Conservation (phyloP, 495 filamentous ascomycete species). For the Aspergillus ellipticus region DNA sequence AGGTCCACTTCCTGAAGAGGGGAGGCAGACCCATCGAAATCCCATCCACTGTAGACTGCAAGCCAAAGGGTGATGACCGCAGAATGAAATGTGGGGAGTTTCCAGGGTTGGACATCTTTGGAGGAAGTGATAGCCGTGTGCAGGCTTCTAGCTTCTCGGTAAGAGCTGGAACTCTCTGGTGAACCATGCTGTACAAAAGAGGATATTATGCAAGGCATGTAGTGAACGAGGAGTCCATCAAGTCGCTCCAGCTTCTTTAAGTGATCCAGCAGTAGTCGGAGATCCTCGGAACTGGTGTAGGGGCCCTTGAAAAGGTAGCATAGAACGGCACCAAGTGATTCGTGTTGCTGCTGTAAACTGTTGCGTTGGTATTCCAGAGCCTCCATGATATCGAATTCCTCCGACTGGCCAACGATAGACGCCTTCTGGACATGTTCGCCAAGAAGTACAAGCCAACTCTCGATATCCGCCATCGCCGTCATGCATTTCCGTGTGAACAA, state of each 20-base stretch:
- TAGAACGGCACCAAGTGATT: constrained; percentile 73
- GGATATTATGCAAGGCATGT: constrained; percentile 71
- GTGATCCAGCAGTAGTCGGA: constrained; percentile 60
- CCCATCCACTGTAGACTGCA: constrained; percentile 86
- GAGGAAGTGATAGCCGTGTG: constrained; percentile 61
- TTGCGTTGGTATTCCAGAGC: constrained; percentile 66
- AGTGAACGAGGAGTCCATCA: constrained; percentile 68
- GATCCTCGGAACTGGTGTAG: constrained; percentile 65
- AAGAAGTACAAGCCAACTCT: constrained; percentile 66
- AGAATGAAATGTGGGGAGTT: constrained; percentile 68
- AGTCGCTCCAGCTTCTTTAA: constrained; percentile 68
- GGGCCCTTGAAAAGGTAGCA: constrained; percentile 72
- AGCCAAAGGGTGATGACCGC: constrained; percentile 78
- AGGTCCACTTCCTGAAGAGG: constrained; percentile 54
- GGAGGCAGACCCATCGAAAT: constrained; percentile 59
- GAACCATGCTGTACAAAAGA: constrained; percentile 73
- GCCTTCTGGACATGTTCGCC: constrained; percentile 67
- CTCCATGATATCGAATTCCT: constrained; percentile 59
- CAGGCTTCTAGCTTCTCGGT: constrained; percentile 64
- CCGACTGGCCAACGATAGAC: constrained; percentile 60
- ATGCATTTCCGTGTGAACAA: constrained; percentile 66
- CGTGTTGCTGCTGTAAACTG: constrained; percentile 80
- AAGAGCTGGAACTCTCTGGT: constrained; percentile 54
- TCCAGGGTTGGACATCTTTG: constrained; percentile 63
- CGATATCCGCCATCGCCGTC: constrained; percentile 66